Conservation (phyloP, 176 grass and related monocot genomes). For the Elymus sibiricus region DNA sequence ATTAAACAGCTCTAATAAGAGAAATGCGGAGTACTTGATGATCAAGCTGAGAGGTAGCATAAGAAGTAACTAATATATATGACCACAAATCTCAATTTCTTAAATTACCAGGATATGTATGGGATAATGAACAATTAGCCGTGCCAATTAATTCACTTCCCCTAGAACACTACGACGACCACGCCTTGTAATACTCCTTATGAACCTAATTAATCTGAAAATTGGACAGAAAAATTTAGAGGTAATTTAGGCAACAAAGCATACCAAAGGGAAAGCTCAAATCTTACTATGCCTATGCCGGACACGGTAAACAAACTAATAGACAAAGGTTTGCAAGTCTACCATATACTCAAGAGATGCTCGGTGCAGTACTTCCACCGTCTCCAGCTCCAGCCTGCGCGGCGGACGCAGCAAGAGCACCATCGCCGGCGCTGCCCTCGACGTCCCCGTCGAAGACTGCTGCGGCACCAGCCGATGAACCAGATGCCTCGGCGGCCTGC, state of each 20-base stretch:
- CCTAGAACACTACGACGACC: neutral
- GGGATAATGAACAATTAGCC: constrained; percentile 23
- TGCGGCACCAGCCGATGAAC: neutral
- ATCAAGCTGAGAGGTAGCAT: constrained; percentile 1
- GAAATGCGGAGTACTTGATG: neutral
- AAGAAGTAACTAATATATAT: neutral
- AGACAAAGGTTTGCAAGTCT: constrained; percentile 35
- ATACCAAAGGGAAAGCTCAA: constrained; percentile 26
- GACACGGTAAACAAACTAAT: constrained; percentile 9
- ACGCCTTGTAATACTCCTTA: constrained; percentile 15
- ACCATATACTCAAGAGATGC: constrained; percentile 45
- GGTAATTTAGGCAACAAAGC: neutral
- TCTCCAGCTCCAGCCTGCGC: constrained; percentile 11
- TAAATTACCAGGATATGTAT: constrained; percentile 6
- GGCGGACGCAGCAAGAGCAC: neutral
- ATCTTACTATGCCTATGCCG: constrained; percentile 27
- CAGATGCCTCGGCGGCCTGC: neutral
- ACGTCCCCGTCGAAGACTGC: neutral
- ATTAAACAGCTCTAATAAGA: neutral
- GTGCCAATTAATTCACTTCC: constrained; percentile 9
- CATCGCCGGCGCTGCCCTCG: neutral
- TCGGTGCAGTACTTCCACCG: constrained; percentile 18
- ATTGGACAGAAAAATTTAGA: neutral
- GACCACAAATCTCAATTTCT: constrained; percentile 31
- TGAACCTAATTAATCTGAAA: constrained; percentile 3